Base-by-base conservation (phyloP, 192 early-diverging fungal species). In the Haplosporangium gracile region DNA sequence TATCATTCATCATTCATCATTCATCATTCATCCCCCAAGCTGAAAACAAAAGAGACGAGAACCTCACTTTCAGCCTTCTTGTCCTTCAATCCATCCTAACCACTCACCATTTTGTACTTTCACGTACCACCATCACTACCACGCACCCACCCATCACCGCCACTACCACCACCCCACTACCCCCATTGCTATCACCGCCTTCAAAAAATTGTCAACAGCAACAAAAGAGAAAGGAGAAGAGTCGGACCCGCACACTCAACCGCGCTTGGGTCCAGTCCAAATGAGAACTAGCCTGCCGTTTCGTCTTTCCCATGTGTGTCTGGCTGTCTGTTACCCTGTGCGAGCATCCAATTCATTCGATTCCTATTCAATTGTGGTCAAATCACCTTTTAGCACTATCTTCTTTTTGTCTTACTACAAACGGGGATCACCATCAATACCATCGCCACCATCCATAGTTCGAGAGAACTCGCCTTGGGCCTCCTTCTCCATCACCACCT, bases 241-340 rank as follows among this genome's bases (percentile, higher is more conserved):
- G 55, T 60, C 55, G n/a, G 55, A 60, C 60, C 49, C 16, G 11
- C 47, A 49, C 47, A 49, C 47, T 0, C 24, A 65, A 15, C 60
- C 60, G 26, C 60, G 26, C 60, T 65, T 65, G 29, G 60, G 29
- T 65, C 60, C 60, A 65, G 60, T 65, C 60, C 60, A 32, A 32
- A 65, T 32, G 11, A 26, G 13, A 29, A 32, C 60, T 32, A 29
- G 60, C 60, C 11, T 65, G 26, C 57, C 57, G 57, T 57, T 57
- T 57, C 53, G 53, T 49, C 15, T 57, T 57, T 60, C 60, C 26
- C 60, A 65, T 65, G 60, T 65, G 60, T 65, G 60, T 65, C 60
- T 32, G 29, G 11, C 26, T 32, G 60, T 65, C 3, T 34, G 6
- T 22, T 51, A 51, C 49, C 18, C 20, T 51, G 49, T 51, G 16